A percentile compares a stretch with the other conserved stretches of the same genome.
Conservation (phyloP, 352 stramenopile species). For the Pythium scleroteichum region DNA sequence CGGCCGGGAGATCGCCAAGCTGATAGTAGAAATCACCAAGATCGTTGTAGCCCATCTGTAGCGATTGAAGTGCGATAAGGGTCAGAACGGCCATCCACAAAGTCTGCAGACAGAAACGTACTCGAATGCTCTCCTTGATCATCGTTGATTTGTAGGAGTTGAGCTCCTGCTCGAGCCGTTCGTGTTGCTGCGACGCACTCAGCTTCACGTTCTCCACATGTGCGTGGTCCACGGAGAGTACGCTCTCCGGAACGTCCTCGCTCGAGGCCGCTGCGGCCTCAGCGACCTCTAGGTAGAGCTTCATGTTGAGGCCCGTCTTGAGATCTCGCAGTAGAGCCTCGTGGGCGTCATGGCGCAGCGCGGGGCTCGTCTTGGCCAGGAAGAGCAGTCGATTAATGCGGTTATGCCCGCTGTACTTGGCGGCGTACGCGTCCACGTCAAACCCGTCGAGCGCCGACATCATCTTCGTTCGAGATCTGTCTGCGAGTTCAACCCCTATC, state of each 20-base stretch:
- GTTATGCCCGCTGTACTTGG: constrained; percentile 85
- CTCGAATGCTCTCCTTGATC: constrained; percentile 91
- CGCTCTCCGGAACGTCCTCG: constrained; percentile 38
- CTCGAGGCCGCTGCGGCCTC: constrained; percentile 31
- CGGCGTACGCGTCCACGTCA: constrained; percentile 78
- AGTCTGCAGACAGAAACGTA: constrained; percentile 25
- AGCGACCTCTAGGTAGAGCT: constrained; percentile 61
- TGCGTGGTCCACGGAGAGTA: constrained; percentile 37
- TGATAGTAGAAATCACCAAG: constrained; percentile 89
- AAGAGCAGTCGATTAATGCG: constrained; percentile 77
- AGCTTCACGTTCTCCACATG: constrained; percentile 70
- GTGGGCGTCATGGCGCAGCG: constrained; percentile 51
- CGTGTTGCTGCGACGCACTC: constrained; percentile 66
- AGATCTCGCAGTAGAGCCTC: constrained; percentile 61
- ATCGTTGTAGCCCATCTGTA: constrained; percentile 87
- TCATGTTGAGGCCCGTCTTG: constrained; percentile 68
- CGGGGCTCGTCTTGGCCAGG: constrained; percentile 45
- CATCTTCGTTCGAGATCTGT: constrained; percentile 12
- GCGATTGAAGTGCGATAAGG: too few species aligned
- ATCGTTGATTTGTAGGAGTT: constrained; percentile 92
- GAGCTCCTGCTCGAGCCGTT: constrained; percentile 85
- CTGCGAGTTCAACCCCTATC: constrained; percentile 27
- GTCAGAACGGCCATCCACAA: too few species aligned
- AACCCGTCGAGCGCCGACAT: constrained; percentile 52
- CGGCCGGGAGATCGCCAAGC: constrained; percentile 66